These are phyloP conservation scores for Phialophora verrucosa DNA, from an alignment of 2,329 filamentous ascomycete genomes.

Conservation along the genomic window DNA sequence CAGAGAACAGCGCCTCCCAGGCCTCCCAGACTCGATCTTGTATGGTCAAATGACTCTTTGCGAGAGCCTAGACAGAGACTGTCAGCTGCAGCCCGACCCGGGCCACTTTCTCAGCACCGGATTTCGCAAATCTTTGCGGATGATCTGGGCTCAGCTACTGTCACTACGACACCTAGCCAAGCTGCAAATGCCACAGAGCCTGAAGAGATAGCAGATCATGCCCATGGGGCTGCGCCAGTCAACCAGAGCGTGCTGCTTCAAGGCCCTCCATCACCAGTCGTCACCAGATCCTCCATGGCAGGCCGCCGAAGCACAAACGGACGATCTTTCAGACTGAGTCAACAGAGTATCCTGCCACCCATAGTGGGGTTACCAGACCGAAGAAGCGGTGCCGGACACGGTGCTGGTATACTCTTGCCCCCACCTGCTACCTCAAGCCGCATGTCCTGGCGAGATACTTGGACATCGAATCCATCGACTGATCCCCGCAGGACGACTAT, in stretches of 20 bases:
- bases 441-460: conserved; percentile 48
- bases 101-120: conserved; percentile 41
- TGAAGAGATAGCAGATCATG: neutral
- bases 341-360: conserved; percentile 1
- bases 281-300: conserved; percentile 7
- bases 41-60: conserved; percentile 32
- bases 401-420: conserved; percentile 48
- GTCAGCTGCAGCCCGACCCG: conserved; percentile 8
- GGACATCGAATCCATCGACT: conserved; percentile 45
- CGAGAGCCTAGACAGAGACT: conserved; percentile 21
- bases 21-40: conserved; percentile 24
- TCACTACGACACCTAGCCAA: neutral
- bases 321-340: conserved; percentile 38
- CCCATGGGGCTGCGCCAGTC: neutral
- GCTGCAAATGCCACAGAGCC: neutral
- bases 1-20: neutral
- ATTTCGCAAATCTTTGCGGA: conserved; percentile 7
- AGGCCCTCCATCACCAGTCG: neutral
- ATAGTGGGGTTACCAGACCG: conserved; percentile 46
- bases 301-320: neutral
- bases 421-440: conserved; percentile 45
- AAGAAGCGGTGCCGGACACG: conserved; percentile 51
- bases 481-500: conserved; percentile 47
- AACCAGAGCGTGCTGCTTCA: neutral
- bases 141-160: neutral